These are phyloP conservation scores for Ceratobasidium theobromae DNA, from an alignment of 1,284 basidiomycete genomes.

Conservation along the genomic window DNA sequence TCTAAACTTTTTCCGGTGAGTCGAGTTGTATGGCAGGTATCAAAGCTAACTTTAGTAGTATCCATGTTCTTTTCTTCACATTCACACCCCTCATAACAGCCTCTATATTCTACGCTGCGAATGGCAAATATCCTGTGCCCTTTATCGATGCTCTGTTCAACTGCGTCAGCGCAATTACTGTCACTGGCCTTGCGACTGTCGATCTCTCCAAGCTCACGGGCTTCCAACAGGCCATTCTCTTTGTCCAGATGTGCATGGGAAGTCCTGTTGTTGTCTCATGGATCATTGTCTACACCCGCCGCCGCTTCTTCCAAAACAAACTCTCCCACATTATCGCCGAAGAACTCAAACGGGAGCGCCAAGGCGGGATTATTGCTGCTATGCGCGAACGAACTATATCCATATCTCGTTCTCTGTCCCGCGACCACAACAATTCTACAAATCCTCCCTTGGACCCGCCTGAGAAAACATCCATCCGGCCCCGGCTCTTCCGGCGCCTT, in stretches of 20 bases:
- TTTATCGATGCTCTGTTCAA: slow-evolving; percentile 78
- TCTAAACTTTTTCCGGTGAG: slow-evolving; percentile 72
- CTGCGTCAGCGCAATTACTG: slow-evolving; percentile 75
- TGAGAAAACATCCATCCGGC: too few relatives aligned
- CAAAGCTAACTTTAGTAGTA: neutral
- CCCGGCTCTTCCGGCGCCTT: neutral
- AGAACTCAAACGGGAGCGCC: slow-evolving; percentile 41
- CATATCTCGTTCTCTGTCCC: slow-evolving; percentile 8
- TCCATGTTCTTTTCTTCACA: slow-evolving; percentile 53
- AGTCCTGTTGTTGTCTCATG: slow-evolving; percentile 69
- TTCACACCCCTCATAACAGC: slow-evolving; percentile 75
- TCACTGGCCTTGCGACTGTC: slow-evolving; percentile 74
- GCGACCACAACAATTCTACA: slow-evolving; percentile 3
- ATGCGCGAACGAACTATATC: slow-evolving; percentile 10
- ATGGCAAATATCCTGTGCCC: slow-evolving; percentile 59
- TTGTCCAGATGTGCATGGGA: slow-evolving; percentile 70
- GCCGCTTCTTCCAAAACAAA: slow-evolving; percentile 66
- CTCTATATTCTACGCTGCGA: slow-evolving; percentile 70
- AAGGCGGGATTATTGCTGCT: slow-evolving; percentile 19
- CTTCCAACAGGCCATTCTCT: slow-evolving; percentile 76
- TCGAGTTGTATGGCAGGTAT: slow-evolving; percentile 23
- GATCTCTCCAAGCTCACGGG: slow-evolving; percentile 71
- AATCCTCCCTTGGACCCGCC: too few relatives aligned
- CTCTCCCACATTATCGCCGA: slow-evolving; percentile 68
- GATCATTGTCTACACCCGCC: slow-evolving; percentile 66